phyloP scores from a whole-genome alignment of 163 green algal genomes.

The Chlorella variabilis region DNA sequence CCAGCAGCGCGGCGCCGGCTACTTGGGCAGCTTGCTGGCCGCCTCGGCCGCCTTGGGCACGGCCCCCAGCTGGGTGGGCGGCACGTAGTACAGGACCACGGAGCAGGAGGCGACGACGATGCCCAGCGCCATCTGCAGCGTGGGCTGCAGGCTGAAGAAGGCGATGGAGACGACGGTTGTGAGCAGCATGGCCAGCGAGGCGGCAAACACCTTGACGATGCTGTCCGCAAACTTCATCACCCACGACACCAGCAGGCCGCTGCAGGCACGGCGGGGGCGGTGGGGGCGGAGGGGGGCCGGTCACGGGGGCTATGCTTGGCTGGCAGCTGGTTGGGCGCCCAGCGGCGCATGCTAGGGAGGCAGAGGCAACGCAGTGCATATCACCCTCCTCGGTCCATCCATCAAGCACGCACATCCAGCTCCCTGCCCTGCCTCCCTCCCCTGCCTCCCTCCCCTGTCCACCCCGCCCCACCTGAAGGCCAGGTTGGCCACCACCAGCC shows the following conservation, averaged over 20 bases:
- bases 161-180: slow-evolving; percentile 61
- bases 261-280: not conserved
- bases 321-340: no score
- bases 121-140: slow-evolving; percentile 63
- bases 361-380: no score
- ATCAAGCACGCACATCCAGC: no score
- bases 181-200: slow-evolving; percentile 73
- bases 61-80: slow-evolving; percentile 3
- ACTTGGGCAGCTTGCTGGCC: slow-evolving; percentile 13
- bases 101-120: slow-evolving; percentile 55
- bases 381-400: no score
- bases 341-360: no score
- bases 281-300: not conserved
- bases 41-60: slow-evolving; percentile 21
- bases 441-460: no score
- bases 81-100: slow-evolving; percentile 59
- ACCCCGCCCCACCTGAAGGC: slow-evolving; percentile 49
- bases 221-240: slow-evolving; percentile 81
- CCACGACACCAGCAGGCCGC: slow-evolving; percentile 74
- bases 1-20: no score
- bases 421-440: no score
- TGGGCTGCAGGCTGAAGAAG: slow-evolving; percentile 63
- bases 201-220: slow-evolving; percentile 75
- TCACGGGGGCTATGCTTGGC: not conserved
- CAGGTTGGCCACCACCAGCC: slow-evolving; percentile 75